Base-by-base conservation (phyloP, 176 grass and related monocot genomes). In the Microstegium vimineum region DNA sequence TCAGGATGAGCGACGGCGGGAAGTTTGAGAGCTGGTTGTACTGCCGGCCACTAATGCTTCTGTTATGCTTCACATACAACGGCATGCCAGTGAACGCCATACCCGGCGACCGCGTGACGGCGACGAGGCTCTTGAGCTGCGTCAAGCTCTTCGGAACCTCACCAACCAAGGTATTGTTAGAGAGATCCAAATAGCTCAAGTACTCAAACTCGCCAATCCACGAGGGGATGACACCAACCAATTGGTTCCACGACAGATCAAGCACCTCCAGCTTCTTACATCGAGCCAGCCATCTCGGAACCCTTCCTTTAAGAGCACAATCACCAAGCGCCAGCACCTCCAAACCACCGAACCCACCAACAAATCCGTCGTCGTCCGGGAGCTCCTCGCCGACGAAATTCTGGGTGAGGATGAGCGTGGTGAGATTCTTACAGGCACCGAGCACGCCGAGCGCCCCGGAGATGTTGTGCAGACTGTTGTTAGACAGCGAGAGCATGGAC, bases 11-110 rank as follows among this genome's bases (percentile, higher is more conserved):
- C 2, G 95, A 98, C 1, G 92, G 95, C 1, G 92, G 95, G 65
- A 98, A 98, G 74, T 90, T 98, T 4, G 95, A 94, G 45, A 98
- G 85, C 82, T 94, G 92, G 86, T 98, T 98, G 80, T 98, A 98
- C 31, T 98, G 95, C 54, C 91, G 81, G 0, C 92, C 89, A 15
- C 76, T 91, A 75, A 66, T 90, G 82, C 92, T 93, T 63, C 87
- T 79, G 41, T 94, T 98, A 73, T 94, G 92, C 87, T 98, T 98
- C 22, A 98, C 92, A 74, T 94, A 98, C 37, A 98, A 59, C 6
- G 95, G 95, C 84, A 98, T 85, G 47, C 80, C 73, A 16, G 88
- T 92, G 20, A 87, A 93, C 4, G 56, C 72, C 47, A 87, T 78
- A 18, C 79, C 79, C 0, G 76, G 49, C 0, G 77, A 93, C 47